These are phyloP conservation scores for Starmerella floris DNA, from an alignment of 805 yeast genomes.

Conservation along the genomic window DNA sequence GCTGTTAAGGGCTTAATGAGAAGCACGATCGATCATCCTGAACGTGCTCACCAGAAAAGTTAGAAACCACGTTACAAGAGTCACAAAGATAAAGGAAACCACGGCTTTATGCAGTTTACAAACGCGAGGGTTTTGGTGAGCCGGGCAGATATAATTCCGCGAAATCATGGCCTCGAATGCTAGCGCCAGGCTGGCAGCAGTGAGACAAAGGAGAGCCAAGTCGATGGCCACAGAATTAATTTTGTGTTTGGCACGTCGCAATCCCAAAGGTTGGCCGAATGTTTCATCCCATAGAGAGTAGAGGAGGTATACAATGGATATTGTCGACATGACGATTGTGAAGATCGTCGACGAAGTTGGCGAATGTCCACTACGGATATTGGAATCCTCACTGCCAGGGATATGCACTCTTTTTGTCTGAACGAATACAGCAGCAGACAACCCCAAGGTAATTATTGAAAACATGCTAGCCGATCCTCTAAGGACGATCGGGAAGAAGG, in stretches of 20 bases:
- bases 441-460: constrained; percentile 53
- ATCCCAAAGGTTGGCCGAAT: constrained; percentile 79
- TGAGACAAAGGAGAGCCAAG: constrained; percentile 71
- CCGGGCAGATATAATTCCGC: constrained; percentile 20
- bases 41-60: constrained; percentile 74
- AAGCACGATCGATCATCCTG: constrained; percentile 52
- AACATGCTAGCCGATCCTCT: constrained; percentile 47
- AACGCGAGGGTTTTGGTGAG: constrained; percentile 34
- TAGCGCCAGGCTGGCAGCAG: constrained; percentile 74
- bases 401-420: constrained; percentile 23
- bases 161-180: constrained; percentile 58
- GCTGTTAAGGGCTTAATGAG: too few relatives aligned
- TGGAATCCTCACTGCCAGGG: constrained; percentile 13
- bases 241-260: constrained; percentile 73
- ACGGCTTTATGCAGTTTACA: constrained; percentile 70
- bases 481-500: constrained; percentile 67
- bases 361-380: constrained; percentile 37
- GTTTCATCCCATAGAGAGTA: constrained; percentile 87
- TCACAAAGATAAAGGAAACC: constrained; percentile 64
- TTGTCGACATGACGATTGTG: constrained; percentile 75
- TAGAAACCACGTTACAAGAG: constrained; percentile 67
- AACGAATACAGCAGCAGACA: constrained; percentile 43
- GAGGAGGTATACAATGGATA: constrained; percentile 61
- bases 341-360: constrained; percentile 65
- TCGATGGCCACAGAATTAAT: constrained; percentile 71